Percentiles rank a stretch among this genome's conserved stretches.
Evolutionary conservation across 192 early-diverging fungal genomes (phyloP).

Genomic region (Backusella australiensis): DNA sequence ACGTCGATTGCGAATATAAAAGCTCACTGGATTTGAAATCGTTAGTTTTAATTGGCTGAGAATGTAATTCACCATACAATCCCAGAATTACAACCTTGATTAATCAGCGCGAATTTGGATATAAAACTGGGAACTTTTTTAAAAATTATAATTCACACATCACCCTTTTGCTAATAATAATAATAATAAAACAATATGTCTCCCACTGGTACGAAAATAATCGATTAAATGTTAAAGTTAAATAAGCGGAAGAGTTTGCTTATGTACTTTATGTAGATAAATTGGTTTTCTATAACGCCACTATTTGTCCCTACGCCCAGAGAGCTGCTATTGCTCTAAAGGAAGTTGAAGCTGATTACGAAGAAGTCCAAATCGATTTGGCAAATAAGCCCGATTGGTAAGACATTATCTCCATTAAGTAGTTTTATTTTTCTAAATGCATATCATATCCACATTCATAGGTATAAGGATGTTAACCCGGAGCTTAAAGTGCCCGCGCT

Average conservation of each 20-base stretch:
- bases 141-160: too few species aligned
- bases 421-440: not conserved
- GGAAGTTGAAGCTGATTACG: slow-evolving; percentile 49
- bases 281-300: slow-evolving; percentile 56
- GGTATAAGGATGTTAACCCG: slow-evolving; percentile 62
- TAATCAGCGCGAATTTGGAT: not conserved
- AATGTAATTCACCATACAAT: not conserved
- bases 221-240: not conserved
- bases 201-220: not conserved
- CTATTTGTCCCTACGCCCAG: slow-evolving; percentile 69
- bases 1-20: not conserved
- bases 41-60: not conserved
- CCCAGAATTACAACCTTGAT: slow-evolving; percentile 1
- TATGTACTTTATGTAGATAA: slow-evolving; percentile 19
- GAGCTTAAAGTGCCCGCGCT: slow-evolving; percentile 69
- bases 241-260: not conserved
- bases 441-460: not conserved
- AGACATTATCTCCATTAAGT: not conserved
- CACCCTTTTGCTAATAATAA: not conserved
- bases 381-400: slow-evolving; percentile 63
- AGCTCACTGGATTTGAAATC: not conserved
- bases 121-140: not conserved
- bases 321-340: slow-evolving; percentile 62
- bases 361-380: slow-evolving; percentile 63
- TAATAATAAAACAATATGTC: not conserved